These are phyloP conservation scores for Urochloa ruziziensis DNA, from an alignment of 176 grass and related monocot genomes.

Conservation along the genomic window DNA sequence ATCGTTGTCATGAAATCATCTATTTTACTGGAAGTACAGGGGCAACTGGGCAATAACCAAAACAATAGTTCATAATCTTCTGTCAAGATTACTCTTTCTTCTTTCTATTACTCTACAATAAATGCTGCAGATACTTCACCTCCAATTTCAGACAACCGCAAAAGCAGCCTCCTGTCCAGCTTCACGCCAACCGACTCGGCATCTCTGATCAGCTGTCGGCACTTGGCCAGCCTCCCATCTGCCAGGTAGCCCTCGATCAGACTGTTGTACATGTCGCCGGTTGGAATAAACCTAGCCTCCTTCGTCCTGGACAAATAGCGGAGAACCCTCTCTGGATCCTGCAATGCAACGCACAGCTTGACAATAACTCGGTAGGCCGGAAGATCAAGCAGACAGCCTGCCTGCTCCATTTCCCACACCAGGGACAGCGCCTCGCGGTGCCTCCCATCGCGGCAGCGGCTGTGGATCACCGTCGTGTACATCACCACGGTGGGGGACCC, in stretches of 20 bases:
- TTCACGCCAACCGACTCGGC: constrained; percentile 47
- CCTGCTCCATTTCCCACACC: constrained; percentile 85
- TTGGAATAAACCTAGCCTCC: constrained; percentile 68
- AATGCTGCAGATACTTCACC: too few species aligned
- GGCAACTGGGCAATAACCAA: too few species aligned
- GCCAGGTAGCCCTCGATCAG: constrained; percentile 56
- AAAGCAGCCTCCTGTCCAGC: constrained; percentile 46
- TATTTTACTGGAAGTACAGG: background rate
- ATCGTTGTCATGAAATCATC: background rate
- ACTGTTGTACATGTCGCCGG: constrained; percentile 56
- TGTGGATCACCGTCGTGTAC: constrained; percentile 85
- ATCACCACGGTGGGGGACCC: constrained; percentile 58
- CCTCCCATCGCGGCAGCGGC: constrained; percentile 50
- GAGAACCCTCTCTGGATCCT: constrained; percentile 58
- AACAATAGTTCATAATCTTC: too few species aligned
- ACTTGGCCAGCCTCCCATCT: constrained; percentile 57
- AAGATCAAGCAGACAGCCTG: constrained; percentile 62
- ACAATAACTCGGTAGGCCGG: constrained; percentile 78
- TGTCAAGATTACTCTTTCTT: too few species aligned
- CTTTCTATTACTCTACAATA: too few species aligned
- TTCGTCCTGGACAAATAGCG: constrained; percentile 67
- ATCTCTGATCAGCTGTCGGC: constrained; percentile 64
- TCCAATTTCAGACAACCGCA: constrained; percentile 27
- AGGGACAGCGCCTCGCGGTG: constrained; percentile 68
- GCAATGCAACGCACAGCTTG: constrained; percentile 54